Evolutionary conservation across 176 grass and related monocot species (phyloP).

Genomic region (bread wheat (Triticum aestivum)): DNA sequence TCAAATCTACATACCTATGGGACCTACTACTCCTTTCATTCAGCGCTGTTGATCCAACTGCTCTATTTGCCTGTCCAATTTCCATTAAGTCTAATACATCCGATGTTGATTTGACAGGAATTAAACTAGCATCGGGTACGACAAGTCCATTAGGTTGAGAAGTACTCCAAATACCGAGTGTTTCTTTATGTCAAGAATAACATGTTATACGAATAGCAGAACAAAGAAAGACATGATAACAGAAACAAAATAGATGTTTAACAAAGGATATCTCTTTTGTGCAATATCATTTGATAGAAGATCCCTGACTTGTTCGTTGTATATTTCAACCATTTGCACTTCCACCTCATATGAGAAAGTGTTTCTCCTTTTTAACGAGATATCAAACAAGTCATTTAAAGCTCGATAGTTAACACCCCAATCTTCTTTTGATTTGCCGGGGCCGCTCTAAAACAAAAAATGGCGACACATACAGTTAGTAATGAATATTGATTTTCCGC

Average conservation of each 20-base stretch:
- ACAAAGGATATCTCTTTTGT: conserved; percentile 98
- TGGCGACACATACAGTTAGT: conserved; percentile 23
- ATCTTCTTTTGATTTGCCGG: conserved; percentile 86
- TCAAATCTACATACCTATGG: conserved; percentile 64
- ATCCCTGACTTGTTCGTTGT: conserved; percentile 98
- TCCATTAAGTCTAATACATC: conserved; percentile 92
- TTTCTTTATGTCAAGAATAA: conserved; percentile 60
- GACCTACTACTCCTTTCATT: conserved; percentile 99
- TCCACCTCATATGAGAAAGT: conserved; percentile 85
- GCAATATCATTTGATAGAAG: conserved; percentile 80
- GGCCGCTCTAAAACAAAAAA: conserved; percentile 68
- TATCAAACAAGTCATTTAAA: conserved; percentile 91
- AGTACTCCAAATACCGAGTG: conserved; percentile 88
- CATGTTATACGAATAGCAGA: conserved; percentile 20
- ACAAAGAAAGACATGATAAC: not conserved
- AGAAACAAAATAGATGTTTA: conserved; percentile 3
- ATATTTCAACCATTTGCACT: conserved; percentile 99
- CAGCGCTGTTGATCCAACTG: conserved; percentile 86
- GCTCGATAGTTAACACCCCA: conserved; percentile 99
- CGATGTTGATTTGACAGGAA: conserved; percentile 76
- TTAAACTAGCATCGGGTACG: conserved; percentile 89
- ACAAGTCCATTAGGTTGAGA: conserved; percentile 91
- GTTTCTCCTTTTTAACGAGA: conserved; percentile 81
- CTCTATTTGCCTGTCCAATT: conserved; percentile 83
- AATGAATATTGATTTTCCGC: not conserved